phyloP scores from a whole-genome alignment of 495 filamentous ascomycete genomes.

The Hyaloscypha hepaticicola region DNA sequence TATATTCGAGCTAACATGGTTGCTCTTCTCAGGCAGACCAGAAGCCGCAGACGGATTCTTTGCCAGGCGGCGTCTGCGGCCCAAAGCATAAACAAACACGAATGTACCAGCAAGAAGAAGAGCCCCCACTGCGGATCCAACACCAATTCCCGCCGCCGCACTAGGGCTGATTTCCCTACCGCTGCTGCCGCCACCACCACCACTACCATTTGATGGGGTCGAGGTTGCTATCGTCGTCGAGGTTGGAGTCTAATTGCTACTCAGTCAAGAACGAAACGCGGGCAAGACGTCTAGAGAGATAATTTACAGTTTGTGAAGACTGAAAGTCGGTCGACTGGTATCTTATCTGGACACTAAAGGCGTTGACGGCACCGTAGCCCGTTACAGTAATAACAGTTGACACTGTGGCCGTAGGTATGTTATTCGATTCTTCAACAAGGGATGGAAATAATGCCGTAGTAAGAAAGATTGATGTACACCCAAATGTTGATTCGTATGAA shows the following conservation, averaged over 20 bases:
- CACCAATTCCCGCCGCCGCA: slow-evolving; percentile 2
- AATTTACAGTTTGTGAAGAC: neutral
- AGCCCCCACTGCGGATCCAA: neutral
- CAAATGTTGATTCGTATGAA: neutral
- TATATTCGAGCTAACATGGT: too few relatives aligned
- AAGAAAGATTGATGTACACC: neutral
- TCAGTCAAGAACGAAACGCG: neutral
- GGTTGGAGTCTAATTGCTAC: neutral
- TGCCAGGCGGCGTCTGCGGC: neutral
- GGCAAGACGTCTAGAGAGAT: neutral
- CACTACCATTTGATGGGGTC: neutral
- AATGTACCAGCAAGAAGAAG: slow-evolving; percentile 9
- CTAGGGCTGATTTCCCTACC: slow-evolving; percentile 1
- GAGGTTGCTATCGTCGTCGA: neutral
- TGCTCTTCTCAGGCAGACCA: too few relatives aligned
- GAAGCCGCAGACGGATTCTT: neutral
- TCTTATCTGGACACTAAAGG: neutral
- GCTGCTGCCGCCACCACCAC: neutral
- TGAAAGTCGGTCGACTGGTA: neutral
- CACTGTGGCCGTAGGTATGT: neutral
- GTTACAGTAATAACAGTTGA: neutral
- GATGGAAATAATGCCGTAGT: neutral
- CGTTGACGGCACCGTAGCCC: neutral
- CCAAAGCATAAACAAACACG: neutral
- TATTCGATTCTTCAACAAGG: neutral